These are phyloP conservation scores for Myriosclerotinia duriaeana DNA, from an alignment of 2,329 filamentous ascomycete genomes.

Conservation along the genomic window DNA sequence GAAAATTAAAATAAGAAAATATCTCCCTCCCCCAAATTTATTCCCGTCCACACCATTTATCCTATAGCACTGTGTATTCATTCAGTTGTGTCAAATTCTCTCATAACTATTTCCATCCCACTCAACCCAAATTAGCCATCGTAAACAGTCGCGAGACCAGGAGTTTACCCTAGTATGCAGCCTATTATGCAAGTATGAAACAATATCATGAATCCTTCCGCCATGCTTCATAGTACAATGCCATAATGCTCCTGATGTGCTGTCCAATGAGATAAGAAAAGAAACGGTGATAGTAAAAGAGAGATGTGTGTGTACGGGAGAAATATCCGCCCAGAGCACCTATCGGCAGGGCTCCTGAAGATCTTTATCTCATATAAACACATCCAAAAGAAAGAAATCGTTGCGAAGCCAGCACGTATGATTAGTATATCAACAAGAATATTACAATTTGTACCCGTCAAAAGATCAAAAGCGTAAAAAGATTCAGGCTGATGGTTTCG, in stretches of 20 bases:
- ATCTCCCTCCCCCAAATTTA: neutral
- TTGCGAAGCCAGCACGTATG: neutral
- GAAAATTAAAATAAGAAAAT: neutral
- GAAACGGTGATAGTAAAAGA: neutral
- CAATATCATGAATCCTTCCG: neutral
- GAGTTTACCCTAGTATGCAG: slow-evolving; percentile 7
- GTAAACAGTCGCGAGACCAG: slow-evolving; percentile 2
- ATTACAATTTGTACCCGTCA: neutral
- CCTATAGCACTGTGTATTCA: neutral
- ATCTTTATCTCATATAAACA: slow-evolving; percentile 1
- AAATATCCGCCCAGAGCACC: neutral
- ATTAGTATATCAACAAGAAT: neutral
- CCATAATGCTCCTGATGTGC: neutral
- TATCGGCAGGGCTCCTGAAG: neutral
- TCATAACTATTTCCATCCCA: neutral
- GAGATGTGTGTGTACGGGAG: slow-evolving; percentile 7
- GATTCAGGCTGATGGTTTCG: no score
- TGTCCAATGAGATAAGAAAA: neutral
- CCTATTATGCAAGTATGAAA: neutral
- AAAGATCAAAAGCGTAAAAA: no score
- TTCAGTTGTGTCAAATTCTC: neutral
- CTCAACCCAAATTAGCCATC: neutral
- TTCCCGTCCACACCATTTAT: neutral
- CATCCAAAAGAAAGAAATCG: neutral
- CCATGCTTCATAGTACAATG: neutral